Evolutionary conservation across 2,329 filamentous ascomycete genomes (phyloP), one percentile per base, ranked within the genome.

Genomic region (Aspergillus hortae): DNA sequence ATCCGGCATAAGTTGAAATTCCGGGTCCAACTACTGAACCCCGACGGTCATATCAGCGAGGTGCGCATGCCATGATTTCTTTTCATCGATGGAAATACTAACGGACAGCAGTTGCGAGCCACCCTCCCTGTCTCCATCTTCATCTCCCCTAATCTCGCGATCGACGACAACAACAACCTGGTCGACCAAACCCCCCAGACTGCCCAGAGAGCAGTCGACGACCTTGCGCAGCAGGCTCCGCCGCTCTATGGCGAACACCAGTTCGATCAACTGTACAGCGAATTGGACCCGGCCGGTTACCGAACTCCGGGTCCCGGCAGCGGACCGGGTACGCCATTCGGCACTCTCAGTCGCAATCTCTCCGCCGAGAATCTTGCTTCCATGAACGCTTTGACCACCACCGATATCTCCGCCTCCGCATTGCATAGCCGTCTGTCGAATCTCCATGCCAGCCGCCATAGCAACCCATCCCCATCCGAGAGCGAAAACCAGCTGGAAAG

Each of bases 41-140:
- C 94, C 0, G 94, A 99, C 67, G 92, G 92, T 0, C 94, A 97
- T 67, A 81, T 92, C 50, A 96, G 92, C 51, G 92, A 97, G 80
- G 85, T 88, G 77, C 5, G 15, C 9, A 2, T 30, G 9, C 4
- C 14, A 15, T 3, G 12, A 10, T 21, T 4, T 30, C 7, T 33
- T 38, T 27, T 12, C 43, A 4, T 2, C 19, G 15, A 23, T 25
- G 23, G 15, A 33, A 3, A 35, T 33, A 44, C 56, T 64, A 52
- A 65, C 54, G 38, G 6, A 21, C 48, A n/a, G 14, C 44, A 89
- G 85, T 83, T 96, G 48, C 87, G 92, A 48, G 92, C 92, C 44
- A 94, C 91, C 40, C 83, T 97, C 30, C 92, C 94, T 1, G 83
- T 97, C 14, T 90, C 90, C 49, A 86, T 99, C 36, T 96, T 96